These are phyloP conservation scores for Plasmopara muralis DNA, from an alignment of 352 stramenopile species.

Conservation along the genomic window DNA sequence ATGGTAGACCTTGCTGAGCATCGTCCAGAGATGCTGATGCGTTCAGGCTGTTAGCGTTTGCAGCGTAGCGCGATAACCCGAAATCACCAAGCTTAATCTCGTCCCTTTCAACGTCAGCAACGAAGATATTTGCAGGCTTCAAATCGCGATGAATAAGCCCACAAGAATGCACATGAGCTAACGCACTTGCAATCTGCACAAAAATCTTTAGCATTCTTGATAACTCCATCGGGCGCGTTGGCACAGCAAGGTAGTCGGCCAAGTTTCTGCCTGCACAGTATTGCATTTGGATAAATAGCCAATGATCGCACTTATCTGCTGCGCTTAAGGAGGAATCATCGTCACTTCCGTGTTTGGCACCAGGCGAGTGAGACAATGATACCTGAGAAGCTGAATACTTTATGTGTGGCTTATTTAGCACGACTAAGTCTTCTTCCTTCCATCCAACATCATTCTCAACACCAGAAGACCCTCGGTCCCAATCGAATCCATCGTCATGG, in stretches of 20 bases:
- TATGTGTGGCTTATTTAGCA: constrained; percentile 29
- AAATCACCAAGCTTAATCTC: constrained; percentile 90
- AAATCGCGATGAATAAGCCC: constrained; percentile 89
- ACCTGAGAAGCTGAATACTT: constrained; percentile 10
- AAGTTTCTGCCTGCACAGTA: constrained; percentile 85
- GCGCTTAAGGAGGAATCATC: constrained; percentile 48
- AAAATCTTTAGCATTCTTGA: constrained; percentile 82
- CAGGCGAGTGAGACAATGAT: constrained; percentile 9
- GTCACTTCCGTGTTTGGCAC: constrained; percentile 13
- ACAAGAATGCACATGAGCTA: constrained; percentile 87
- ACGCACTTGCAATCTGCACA: constrained; percentile 82
- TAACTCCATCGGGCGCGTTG: constrained; percentile 64
- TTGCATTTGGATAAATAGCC: constrained; percentile 91
- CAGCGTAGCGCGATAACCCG: constrained; percentile 77
- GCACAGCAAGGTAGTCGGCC: constrained; percentile 73
- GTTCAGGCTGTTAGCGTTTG: constrained; percentile 73
- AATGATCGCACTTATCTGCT: constrained; percentile 69
- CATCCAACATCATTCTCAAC: constrained; percentile 36
- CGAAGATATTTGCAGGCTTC: constrained; percentile 90
- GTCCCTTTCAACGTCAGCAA: constrained; percentile 74
- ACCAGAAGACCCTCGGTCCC: constrained; percentile 53
- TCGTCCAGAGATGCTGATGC: constrained; percentile 32
- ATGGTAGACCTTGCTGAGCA: constrained; percentile 16
- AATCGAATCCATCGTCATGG: constrained; percentile 69
- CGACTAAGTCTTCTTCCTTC: constrained; percentile 59